These are phyloP conservation scores for Saccharomyces pastorianus DNA, from an alignment of 1,139 yeast genomes.

Conservation along the genomic window DNA sequence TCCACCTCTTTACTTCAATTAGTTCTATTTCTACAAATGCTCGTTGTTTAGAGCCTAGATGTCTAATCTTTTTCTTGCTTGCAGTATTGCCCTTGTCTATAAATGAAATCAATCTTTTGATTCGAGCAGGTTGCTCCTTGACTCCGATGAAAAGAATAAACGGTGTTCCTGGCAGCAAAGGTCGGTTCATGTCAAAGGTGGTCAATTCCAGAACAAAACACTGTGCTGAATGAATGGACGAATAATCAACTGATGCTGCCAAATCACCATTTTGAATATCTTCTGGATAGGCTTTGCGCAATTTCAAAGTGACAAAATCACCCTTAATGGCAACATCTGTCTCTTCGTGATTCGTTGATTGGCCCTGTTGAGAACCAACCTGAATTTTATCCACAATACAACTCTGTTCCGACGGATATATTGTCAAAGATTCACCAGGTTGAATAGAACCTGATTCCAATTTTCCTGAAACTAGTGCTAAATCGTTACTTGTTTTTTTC, in stretches of 20 bases:
- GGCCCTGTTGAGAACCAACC: constrained; percentile 27
- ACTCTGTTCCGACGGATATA: constrained; percentile 48
- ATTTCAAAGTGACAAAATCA: constrained; percentile 54
- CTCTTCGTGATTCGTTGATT: constrained; percentile 11
- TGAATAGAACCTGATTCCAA: constrained; percentile 69
- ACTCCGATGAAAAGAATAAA: constrained; percentile 78
- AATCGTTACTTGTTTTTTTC: constrained; percentile 18
- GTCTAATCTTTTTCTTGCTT: constrained; percentile 52
- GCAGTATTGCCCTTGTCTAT: constrained; percentile 40
- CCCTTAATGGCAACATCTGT: constrained; percentile 51
- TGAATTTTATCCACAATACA: constrained; percentile 40
- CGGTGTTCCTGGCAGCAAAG: constrained; percentile 76
- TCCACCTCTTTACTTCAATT: constrained; percentile 37
- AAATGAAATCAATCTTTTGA: constrained; percentile 48
- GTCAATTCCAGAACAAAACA: constrained; percentile 50
- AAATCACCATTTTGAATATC: constrained; percentile 69
- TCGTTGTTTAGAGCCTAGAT: constrained; percentile 61
- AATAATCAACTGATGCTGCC: constrained; percentile 43
- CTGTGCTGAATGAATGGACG: constrained; percentile 39
- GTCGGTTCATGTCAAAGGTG: constrained; percentile 63
- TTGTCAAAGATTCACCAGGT: constrained; percentile 60
- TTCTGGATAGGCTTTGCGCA: constrained; percentile 44
- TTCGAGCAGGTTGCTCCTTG: constrained; percentile 64
- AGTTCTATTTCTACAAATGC: constrained; percentile 67
- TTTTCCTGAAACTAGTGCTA: constrained; percentile 50